Conservation (phyloP, 2,329 filamentous ascomycete species). For the Calonectria crousiana region DNA sequence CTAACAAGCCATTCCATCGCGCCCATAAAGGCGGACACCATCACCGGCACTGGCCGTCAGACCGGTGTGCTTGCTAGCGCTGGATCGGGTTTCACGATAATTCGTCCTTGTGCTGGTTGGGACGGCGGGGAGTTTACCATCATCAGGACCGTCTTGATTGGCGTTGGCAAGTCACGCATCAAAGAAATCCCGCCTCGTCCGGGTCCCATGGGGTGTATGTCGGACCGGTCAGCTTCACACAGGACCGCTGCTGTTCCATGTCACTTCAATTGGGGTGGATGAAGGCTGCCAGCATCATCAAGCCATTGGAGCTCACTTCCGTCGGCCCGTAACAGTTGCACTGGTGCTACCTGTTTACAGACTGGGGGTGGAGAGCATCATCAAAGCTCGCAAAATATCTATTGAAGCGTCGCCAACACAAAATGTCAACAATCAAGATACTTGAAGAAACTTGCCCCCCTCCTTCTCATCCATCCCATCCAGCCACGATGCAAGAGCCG, state of each 20-base stretch:
- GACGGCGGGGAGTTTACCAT: slow-evolving; percentile 25
- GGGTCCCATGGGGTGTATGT: not conserved
- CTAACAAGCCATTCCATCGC: not conserved
- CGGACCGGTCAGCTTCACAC: slow-evolving; percentile 3
- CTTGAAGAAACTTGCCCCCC: not conserved
- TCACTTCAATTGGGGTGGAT: not conserved
- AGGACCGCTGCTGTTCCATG: not conserved
- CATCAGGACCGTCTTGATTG: slow-evolving; percentile 11
- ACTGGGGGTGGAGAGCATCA: not conserved
- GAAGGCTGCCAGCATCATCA: not conserved
- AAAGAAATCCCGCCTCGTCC: not conserved
- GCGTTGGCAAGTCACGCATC: slow-evolving; percentile 18
- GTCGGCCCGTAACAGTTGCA: not conserved
- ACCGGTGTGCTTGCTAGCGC: slow-evolving; percentile 26
- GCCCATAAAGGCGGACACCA: slow-evolving; percentile 14
- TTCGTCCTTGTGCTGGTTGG: slow-evolving; percentile 22
- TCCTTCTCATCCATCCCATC: not conserved
- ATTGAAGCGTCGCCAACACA: not conserved
- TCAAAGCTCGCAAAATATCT: not conserved
- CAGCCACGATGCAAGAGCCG: slow-evolving; percentile 12
- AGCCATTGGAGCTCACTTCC: not conserved
- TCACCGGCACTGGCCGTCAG: slow-evolving; percentile 30
- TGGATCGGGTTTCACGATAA: slow-evolving; percentile 23
- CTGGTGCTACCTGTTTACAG: not conserved
- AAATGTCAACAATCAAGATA: not conserved